Percentiles rank a stretch among this genome's conserved stretches.
These are phyloP conservation scores for Aquanectria penicillioides DNA, from an alignment of 2,329 filamentous ascomycete species.

Conservation along the genomic window DNA sequence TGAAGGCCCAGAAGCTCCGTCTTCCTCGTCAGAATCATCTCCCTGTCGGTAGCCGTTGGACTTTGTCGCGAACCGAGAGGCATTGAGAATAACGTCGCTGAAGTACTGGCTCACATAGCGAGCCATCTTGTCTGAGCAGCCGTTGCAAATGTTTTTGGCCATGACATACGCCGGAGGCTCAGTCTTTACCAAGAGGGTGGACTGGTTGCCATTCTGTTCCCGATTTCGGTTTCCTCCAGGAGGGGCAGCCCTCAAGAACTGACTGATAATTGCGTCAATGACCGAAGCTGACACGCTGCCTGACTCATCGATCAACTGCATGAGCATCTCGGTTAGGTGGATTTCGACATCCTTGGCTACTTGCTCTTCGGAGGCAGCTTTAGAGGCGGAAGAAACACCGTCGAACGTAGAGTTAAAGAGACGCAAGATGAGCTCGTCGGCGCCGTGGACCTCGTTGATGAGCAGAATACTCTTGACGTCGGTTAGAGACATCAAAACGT, in stretches of 20 bases:
- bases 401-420: slow-evolving; percentile 94
- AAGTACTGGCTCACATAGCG: slow-evolving; percentile 96
- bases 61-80: slow-evolving; percentile 69
- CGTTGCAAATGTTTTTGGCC: slow-evolving; percentile 93
- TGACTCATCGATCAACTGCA: slow-evolving; percentile 88
- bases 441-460: slow-evolving; percentile 85
- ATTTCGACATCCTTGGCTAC: slow-evolving; percentile 94
- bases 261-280: slow-evolving; percentile 92
- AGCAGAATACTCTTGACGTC: slow-evolving; percentile 96
- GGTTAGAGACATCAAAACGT: slow-evolving; percentile 86
- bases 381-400: slow-evolving; percentile 82
- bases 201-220: slow-evolving; percentile 78
- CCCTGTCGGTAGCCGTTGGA: slow-evolving; percentile 67
- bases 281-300: slow-evolving; percentile 79
- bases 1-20: slow-evolving; percentile 69
- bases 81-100: slow-evolving; percentile 93
- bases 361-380: slow-evolving; percentile 79
- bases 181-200: slow-evolving; percentile 84
- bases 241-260: slow-evolving; percentile 90
- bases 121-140: slow-evolving; percentile 92
- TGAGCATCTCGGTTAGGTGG: slow-evolving; percentile 87
- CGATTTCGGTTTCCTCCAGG: slow-evolving; percentile 70
- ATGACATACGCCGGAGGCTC: slow-evolving; percentile 95
- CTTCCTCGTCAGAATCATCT: slow-evolving; percentile 73
- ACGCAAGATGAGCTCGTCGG: slow-evolving; percentile 80